phyloP scores from a whole-genome alignment of 495 filamentous ascomycete genomes.

The Aspergillus nidulans region DNA sequence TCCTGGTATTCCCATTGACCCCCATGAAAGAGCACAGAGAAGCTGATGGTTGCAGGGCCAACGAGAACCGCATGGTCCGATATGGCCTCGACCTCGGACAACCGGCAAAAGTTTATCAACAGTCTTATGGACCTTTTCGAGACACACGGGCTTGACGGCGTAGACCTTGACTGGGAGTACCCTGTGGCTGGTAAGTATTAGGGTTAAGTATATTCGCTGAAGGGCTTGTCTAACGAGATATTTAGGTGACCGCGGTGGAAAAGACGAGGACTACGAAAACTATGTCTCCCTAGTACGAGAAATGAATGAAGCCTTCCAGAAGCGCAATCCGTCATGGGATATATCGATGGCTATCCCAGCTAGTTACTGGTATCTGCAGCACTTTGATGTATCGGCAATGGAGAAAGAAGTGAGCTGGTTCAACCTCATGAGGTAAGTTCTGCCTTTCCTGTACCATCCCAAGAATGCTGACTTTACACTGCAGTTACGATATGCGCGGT shows the following conservation, averaged over 20 bases:
- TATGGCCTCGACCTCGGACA: constrained; percentile 12
- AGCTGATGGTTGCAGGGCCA: too few species aligned
- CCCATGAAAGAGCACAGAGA: too few species aligned
- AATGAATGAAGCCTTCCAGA: constrained; percentile 11
- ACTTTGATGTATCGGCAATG: constrained; percentile 40
- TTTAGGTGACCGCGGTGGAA: constrained; percentile 35
- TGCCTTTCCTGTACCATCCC: background rate
- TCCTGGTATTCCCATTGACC: background rate
- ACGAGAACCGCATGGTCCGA: constrained; percentile 2
- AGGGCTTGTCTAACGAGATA: background rate
- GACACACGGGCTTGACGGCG: constrained; percentile 44
- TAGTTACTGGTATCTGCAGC: constrained; percentile 49
- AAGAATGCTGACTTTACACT: background rate
- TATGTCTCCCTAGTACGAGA: constrained; percentile 34
- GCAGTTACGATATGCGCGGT: constrained; percentile 39
- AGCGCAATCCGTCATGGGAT: constrained; percentile 5
- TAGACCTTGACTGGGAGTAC: constrained; percentile 46
- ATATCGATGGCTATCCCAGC: constrained; percentile 40
- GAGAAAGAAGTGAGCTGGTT: constrained; percentile 39
- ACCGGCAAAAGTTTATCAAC: constrained; percentile 31
- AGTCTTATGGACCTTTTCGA: constrained; percentile 36
- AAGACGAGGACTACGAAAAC: constrained; percentile 37
- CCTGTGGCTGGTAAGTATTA: constrained; percentile 34
- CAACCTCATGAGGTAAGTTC: constrained; percentile 54
- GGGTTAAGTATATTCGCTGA: too few species aligned